phyloP scores from a whole-genome alignment of 2,329 filamentous ascomycete species.

The Metarhizium sp. region DNA sequence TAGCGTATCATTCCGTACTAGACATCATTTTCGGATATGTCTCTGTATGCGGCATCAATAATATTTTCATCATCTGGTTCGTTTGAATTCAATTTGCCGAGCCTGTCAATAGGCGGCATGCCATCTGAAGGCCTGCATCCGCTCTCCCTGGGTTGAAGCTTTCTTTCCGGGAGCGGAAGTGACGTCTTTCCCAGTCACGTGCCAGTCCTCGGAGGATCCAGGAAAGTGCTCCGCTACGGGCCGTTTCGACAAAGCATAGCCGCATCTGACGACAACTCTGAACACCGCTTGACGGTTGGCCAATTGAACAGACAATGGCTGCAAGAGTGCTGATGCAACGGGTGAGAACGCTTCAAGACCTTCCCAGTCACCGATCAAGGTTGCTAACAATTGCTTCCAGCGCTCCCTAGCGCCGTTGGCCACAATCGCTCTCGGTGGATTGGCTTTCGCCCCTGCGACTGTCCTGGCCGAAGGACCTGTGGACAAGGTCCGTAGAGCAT shows the following conservation, averaged over 20 bases:
- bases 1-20: too few species aligned
- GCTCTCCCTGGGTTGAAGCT: too few species aligned
- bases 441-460: conserved; percentile 36
- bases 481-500: conserved; percentile 19
- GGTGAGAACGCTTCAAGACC: conserved; percentile 27
- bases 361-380: conserved; percentile 10
- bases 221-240: conserved; percentile 6
- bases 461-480: conserved; percentile 43
- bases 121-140: too few species aligned
- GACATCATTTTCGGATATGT: too few species aligned
- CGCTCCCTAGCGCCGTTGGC: conserved; percentile 45
- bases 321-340: conserved; percentile 49
- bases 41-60: too few species aligned
- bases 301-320: conserved; percentile 45
- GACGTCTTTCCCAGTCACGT: conserved; percentile 8
- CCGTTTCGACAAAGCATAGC: conserved; percentile 3
- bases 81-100: too few species aligned
- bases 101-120: too few species aligned
- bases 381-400: conserved; percentile 27
- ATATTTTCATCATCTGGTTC: too few species aligned
- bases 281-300: conserved; percentile 18
- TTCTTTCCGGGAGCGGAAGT: neutral
- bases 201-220: conserved; percentile 5
- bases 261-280: conserved; percentile 12
- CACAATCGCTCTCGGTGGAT: conserved; percentile 37